Evolutionary conservation across 495 filamentous ascomycete species (phyloP).

Genomic region (Penicillium silybi): DNA sequence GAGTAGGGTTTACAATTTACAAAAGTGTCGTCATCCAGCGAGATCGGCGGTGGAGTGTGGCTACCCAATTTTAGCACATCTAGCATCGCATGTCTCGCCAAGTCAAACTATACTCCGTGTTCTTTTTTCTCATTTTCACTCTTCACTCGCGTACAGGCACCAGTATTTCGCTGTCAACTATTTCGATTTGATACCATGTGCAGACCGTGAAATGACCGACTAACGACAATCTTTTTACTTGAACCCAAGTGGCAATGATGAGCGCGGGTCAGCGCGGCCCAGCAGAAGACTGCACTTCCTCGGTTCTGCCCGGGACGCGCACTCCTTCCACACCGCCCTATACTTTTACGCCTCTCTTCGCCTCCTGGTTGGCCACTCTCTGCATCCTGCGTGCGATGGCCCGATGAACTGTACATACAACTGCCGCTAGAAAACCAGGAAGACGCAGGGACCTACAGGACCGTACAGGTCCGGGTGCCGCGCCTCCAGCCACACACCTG

Average conservation of each 20-base stretch:
- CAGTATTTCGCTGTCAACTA: background rate
- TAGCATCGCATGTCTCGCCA: conserved; percentile 7
- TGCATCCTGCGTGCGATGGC: conserved; percentile 2
- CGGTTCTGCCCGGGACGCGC: conserved; percentile 11
- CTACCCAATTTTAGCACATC: conserved; percentile 10
- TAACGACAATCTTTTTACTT: background rate
- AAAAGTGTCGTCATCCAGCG: conserved; percentile 13
- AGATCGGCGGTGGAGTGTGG: conserved; percentile 13
- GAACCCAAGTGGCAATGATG: background rate
- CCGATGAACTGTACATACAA: background rate
- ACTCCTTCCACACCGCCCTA: background rate
- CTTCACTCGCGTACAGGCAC: background rate
- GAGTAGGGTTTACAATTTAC: background rate
- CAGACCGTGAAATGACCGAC: background rate
- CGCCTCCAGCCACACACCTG: background rate
- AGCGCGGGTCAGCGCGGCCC: conserved; percentile 11
- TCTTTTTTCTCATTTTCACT: background rate
- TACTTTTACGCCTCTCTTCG: background rate
- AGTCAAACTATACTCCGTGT: conserved; percentile 5
- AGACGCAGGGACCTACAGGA: background rate
- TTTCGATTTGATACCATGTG: background rate
- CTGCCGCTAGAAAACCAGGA: background rate
- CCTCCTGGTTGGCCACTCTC: background rate
- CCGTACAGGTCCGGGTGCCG: background rate
- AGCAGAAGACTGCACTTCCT: background rate